phyloP scores from a whole-genome alignment of 805 yeast species.

The Saturnispora halmiae region DNA sequence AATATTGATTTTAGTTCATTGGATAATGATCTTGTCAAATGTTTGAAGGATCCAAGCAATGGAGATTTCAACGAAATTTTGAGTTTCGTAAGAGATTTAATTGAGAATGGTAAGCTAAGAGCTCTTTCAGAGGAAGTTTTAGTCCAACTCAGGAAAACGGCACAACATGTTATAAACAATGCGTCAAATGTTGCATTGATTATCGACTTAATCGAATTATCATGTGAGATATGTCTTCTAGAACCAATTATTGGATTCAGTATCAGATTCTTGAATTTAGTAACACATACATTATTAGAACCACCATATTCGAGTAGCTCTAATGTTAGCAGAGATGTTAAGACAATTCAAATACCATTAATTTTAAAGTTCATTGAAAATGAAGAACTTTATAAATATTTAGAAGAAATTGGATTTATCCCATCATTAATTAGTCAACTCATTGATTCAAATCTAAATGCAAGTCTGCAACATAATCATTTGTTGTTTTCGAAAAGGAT shows the following conservation, averaged over 20 bases:
- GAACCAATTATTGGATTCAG: slow-evolving; percentile 7
- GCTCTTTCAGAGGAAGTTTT: neutral
- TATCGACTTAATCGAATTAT: neutral
- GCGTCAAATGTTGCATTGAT: neutral
- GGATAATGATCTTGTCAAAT: neutral
- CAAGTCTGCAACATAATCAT: slow-evolving; percentile 7
- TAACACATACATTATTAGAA: slow-evolving; percentile 10
- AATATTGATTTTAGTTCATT: slow-evolving; percentile 3
- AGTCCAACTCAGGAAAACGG: neutral
- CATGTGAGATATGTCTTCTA: slow-evolving; percentile 10
- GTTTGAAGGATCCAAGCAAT: slow-evolving; percentile 5
- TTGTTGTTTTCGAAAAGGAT: slow-evolving; percentile 1
- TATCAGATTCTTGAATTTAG: slow-evolving; percentile 7
- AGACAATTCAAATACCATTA: slow-evolving; percentile 9
- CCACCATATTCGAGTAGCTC: slow-evolving; percentile 11
- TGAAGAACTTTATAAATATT: slow-evolving; percentile 42
- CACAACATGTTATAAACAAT: neutral
- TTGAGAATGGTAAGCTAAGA: slow-evolving; percentile 2
- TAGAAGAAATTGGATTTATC: slow-evolving; percentile 56
- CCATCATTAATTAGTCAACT: slow-evolving; percentile 37
- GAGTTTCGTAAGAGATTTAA: slow-evolving; percentile 8
- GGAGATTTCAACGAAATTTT: slow-evolving; percentile 10
- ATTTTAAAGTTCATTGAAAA: slow-evolving; percentile 48
- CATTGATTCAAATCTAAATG: slow-evolving; percentile 6
- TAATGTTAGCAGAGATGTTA: slow-evolving; percentile 5